Evolutionary conservation across 1,284 basidiomycete genomes (phyloP).

Genomic region (Marasmius tenuissimus): DNA sequence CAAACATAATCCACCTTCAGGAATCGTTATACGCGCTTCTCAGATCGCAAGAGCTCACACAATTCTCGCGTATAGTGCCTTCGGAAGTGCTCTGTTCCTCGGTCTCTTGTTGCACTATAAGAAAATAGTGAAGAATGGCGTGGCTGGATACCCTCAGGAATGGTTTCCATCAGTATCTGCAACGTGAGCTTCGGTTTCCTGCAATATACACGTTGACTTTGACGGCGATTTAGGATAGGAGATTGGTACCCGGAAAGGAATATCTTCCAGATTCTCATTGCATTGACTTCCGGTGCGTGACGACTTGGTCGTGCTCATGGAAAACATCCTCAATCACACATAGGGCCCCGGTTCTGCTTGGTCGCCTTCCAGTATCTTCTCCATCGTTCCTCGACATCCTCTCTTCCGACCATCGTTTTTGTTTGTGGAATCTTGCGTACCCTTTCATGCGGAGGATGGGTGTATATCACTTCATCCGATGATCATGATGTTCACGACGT

Average conservation of each 20-base stretch:
- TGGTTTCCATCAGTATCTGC: constrained; percentile 95
- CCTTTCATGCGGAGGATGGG: constrained; percentile 88
- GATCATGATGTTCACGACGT: constrained; percentile 85
- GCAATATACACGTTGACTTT: not conserved
- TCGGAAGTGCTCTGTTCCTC: constrained; percentile 66
- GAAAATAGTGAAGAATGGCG: constrained; percentile 87
- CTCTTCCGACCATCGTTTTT: constrained; percentile 57
- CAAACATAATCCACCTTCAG: not conserved
- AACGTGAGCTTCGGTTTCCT: constrained; percentile 58
- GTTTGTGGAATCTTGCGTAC: constrained; percentile 75
- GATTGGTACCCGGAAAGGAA: constrained; percentile 92
- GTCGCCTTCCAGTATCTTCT: constrained; percentile 75
- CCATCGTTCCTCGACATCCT: constrained; percentile 43
- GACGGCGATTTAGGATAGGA: constrained; percentile 60
- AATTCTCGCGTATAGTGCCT: constrained; percentile 68
- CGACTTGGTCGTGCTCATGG: constrained; percentile 12
- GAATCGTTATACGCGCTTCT: constrained; percentile 46
- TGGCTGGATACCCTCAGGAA: constrained; percentile 85
- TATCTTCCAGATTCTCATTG: constrained; percentile 89
- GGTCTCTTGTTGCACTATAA: constrained; percentile 79
- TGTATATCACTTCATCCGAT: constrained; percentile 85
- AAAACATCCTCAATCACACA: constrained; percentile 9
- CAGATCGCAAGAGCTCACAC: constrained; percentile 68
- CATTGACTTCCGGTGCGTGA: constrained; percentile 70
- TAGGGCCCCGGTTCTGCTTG: constrained; percentile 80